phyloP scores from a whole-genome alignment of 768 basidiomycete genomes.

The Holtermanniella nyarrowii region DNA sequence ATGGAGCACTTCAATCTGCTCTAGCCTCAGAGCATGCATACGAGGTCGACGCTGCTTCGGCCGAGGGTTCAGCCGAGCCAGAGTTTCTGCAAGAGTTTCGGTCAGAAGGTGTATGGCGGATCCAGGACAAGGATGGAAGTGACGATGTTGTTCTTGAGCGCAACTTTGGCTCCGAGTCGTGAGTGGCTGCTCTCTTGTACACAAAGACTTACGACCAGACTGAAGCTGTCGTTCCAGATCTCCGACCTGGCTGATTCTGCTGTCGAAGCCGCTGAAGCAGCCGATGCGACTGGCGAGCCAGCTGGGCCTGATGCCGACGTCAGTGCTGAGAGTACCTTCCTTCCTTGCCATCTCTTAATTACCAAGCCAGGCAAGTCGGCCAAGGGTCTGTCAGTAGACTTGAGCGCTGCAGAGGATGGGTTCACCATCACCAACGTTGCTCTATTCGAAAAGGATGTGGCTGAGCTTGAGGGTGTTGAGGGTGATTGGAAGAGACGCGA shows the following conservation, averaged over 20 bases:
- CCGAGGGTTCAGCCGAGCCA: conserved; percentile 46
- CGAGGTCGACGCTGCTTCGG: conserved; percentile 56
- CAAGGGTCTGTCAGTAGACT: conserved; percentile 50
- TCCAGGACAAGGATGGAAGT: conserved; percentile 58
- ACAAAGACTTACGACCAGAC: conserved; percentile 44
- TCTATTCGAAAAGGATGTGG: conserved; percentile 63
- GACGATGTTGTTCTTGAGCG: conserved; percentile 77
- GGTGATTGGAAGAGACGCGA: conserved; percentile 90
- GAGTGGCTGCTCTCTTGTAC: conserved; percentile 36
- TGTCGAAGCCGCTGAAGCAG: conserved; percentile 14
- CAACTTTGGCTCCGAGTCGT: conserved; percentile 85
- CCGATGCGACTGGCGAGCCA: conserved; percentile 41
- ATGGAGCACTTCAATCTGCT: conserved; percentile 55
- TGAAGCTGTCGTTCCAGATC: conserved; percentile 86
- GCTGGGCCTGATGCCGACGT: conserved; percentile 27
- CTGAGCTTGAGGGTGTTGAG: conserved; percentile 68
- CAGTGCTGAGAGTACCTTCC: conserved; percentile 46
- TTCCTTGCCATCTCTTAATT: conserved; percentile 71
- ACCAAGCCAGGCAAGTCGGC: conserved; percentile 56
- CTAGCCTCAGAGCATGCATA: conserved; percentile 75
- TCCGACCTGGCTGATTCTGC: conserved; percentile 61
- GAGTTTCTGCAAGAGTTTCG: conserved; percentile 71
- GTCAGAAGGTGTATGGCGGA: conserved; percentile 65
- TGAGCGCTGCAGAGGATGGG: conserved; percentile 34
- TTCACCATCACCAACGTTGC: conserved; percentile 75